phyloP scores from a whole-genome alignment of 768 basidiomycete species.

The Mycena galericulata region DNA sequence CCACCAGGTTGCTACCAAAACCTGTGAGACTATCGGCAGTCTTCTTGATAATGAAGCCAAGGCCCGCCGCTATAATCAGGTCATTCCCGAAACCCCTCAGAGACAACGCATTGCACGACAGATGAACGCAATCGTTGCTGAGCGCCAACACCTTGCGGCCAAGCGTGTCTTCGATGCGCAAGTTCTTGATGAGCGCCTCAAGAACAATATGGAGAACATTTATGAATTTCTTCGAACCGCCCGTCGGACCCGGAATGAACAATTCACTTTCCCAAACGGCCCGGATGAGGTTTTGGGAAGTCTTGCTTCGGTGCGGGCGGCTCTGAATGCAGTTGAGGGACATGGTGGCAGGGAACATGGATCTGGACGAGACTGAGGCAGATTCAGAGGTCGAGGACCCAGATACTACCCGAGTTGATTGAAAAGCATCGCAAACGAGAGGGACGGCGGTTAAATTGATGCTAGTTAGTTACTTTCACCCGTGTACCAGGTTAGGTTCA shows the following conservation, averaged over 20 bases:
- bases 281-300: background rate
- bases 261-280: background rate
- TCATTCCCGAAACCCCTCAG: background rate
- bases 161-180: background rate
- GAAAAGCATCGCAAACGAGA: too few relatives aligned
- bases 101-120: background rate
- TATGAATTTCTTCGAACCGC: slow-evolving; percentile 1
- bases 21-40: background rate
- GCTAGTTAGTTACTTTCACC: too few relatives aligned
- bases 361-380: background rate
- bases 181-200: background rate
- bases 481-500: too few relatives aligned
- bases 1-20: background rate
- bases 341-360: background rate
- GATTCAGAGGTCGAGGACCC: background rate
- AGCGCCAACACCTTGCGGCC: background rate
- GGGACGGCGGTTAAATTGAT: too few relatives aligned
- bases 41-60: background rate
- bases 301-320: background rate
- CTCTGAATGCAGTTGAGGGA: background rate
- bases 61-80: background rate
- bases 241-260: background rate
- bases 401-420: too few relatives aligned
- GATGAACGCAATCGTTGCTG: background rate
- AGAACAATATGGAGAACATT: background rate